Base-by-base conservation (phyloP, 148 eudicot genomes). In the Diospyros kaki region DNA sequence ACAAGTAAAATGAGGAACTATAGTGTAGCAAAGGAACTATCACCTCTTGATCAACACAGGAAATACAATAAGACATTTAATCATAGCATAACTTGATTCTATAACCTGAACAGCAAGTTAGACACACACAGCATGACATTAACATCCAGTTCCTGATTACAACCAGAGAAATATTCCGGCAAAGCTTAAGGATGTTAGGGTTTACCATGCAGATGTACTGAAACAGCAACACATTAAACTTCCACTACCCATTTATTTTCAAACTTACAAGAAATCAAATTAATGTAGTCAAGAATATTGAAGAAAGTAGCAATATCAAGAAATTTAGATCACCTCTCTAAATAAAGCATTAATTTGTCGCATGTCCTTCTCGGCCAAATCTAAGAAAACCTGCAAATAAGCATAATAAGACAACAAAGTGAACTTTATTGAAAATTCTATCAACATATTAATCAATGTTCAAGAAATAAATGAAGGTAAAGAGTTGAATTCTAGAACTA, bases 311-410 rank as follows among this genome's bases (percentile, higher is more conserved):
- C 2, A 39, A 51, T 13, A 41, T 4, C 13, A 0, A 71, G 13
- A 73, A 78, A 61, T 14, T 77, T n/a, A 65, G 39, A 82, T 84
- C 77, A 93, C 98, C 98, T 95, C 98, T 41, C 81, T 94, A 74
- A 92, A 95, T 72, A 95, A 81, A 61, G 94, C 84, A 82, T 89
- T 95, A 61, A 92, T 85, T 79, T 89, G 89, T 78, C 83, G 86
- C 91, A 95, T 80, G 67, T 95, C 97, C 85, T 86, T 85, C 73
- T 92, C 98, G 67, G 85, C 84, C 83, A 92, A 71, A 75, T 92
- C 97, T 84, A 95, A 78, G 90, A 90, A 95, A 69, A 92, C 96
- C 98, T 94, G 79, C 54, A 48, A 48, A 48, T 48, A 28, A 28
- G 28, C 28, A 28, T 28, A 74, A 82, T 60, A 78, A 80, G 58